Conservation (phyloP, 1,284 basidiomycete genomes). For the Farysia itapuensis region DNA sequence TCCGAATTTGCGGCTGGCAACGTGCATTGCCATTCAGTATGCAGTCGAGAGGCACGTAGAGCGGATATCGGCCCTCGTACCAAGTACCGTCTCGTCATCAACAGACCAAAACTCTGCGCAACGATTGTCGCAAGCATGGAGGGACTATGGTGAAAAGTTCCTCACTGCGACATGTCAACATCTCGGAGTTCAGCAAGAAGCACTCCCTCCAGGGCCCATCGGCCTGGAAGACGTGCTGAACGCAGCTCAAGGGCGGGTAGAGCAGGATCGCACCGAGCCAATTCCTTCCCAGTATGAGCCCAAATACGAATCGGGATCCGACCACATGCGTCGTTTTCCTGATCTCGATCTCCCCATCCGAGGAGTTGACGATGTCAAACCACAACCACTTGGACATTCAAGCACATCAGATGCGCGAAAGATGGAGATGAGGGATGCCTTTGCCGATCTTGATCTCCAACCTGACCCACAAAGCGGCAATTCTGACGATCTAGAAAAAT, state of each 20-base stretch:
- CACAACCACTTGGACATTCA: not conserved
- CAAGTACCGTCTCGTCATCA: not conserved
- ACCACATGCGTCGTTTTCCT: conserved; percentile 26
- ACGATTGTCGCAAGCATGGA: conserved; percentile 26
- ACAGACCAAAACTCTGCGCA: not conserved
- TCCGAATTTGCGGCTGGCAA: conserved; percentile 37
- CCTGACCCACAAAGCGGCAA: not conserved
- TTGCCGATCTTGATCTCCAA: conserved; percentile 4
- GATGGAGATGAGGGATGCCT: not conserved
- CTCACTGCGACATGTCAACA: conserved; percentile 54
- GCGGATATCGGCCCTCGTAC: conserved; percentile 15
- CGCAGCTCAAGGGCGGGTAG: conserved; percentile 23
- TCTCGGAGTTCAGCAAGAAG: conserved; percentile 36
- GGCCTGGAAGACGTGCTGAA: conserved; percentile 41
- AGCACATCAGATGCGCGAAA: not conserved
- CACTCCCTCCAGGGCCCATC: conserved; percentile 39
- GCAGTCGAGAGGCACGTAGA: conserved; percentile 32
- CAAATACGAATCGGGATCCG: conserved; percentile 18
- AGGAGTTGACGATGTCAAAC: conserved; percentile 18
- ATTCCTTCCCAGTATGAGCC: conserved; percentile 23
- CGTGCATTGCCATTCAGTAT: conserved; percentile 50
- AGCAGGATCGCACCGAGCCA: conserved; percentile 8
- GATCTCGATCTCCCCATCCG: conserved; percentile 33
- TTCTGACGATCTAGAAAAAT: conserved; percentile 1
- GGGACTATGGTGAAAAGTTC: conserved; percentile 44